Conservation (phyloP, 2,329 filamentous ascomycete species). For the Boeremia exigua region DNA sequence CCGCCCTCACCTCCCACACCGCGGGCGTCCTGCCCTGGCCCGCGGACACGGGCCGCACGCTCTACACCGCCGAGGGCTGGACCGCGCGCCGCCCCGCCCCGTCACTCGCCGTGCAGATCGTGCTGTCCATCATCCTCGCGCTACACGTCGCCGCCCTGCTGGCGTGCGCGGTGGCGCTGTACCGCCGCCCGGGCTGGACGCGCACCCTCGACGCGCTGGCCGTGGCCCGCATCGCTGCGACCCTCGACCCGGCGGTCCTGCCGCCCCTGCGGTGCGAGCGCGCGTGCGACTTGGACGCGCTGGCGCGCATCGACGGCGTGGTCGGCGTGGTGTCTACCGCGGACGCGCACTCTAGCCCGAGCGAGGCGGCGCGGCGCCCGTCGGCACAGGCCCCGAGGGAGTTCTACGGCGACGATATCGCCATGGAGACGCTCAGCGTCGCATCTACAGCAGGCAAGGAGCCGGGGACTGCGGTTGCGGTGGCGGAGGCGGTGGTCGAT, state of each 20-base stretch:
- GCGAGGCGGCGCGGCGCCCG: too few relatives aligned
- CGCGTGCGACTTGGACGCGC: neutral
- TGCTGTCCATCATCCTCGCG: neutral
- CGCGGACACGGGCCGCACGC: neutral
- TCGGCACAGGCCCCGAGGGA: too few relatives aligned
- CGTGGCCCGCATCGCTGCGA: conserved; percentile 6
- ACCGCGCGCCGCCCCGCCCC: neutral
- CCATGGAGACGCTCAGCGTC: neutral
- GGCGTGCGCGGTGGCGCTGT: neutral
- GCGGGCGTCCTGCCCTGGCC: neutral
- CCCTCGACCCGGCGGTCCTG: neutral
- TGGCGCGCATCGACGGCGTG: neutral
- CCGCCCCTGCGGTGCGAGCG: neutral
- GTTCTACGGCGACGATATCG: neutral
- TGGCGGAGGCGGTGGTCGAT: too few relatives aligned
- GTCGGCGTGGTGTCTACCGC: neutral
- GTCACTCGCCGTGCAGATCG: neutral
- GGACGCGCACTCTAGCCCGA: too few relatives aligned
- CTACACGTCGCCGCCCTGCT: conserved; percentile 1
- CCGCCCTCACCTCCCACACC: neutral
- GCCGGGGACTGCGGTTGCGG: neutral
- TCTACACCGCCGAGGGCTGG: conserved; percentile 1
- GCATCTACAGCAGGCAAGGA: neutral
- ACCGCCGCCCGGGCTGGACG: conserved; percentile 7
- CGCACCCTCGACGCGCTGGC: conserved; percentile 12